These are phyloP conservation scores for Boletus smithii DNA, from an alignment of 1,284 basidiomycete genomes.

Conservation along the genomic window DNA sequence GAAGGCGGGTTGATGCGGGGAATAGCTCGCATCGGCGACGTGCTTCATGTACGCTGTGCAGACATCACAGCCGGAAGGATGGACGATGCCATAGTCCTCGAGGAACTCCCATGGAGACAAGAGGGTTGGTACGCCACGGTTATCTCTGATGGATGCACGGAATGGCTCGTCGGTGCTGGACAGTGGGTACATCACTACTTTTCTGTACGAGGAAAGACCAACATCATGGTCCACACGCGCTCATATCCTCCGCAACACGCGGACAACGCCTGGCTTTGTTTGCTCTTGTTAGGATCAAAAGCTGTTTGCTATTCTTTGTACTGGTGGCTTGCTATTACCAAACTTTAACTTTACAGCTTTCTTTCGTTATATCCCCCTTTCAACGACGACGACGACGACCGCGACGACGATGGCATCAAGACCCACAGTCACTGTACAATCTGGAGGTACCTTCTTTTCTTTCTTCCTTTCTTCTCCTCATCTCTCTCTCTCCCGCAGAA, in stretches of 20 bases:
- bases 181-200: constrained; percentile 29
- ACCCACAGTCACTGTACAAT: constrained; percentile 83
- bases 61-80: constrained; percentile 38
- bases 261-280: constrained; percentile 31
- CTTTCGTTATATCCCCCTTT: not conserved
- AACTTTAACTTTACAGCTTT: too few species aligned
- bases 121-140: constrained; percentile 32
- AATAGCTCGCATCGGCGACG: constrained; percentile 38
- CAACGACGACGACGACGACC: constrained; percentile 4
- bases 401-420: constrained; percentile 74
- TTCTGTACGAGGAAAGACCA: too few species aligned
- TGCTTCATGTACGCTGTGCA: constrained; percentile 44
- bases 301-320: constrained; percentile 5
- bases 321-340: constrained; percentile 22
- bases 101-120: constrained; percentile 39
- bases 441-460: constrained; percentile 53
- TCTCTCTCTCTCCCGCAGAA: constrained; percentile 52
- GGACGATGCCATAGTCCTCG: constrained; percentile 42
- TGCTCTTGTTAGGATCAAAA: constrained; percentile 23
- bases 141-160: constrained; percentile 28
- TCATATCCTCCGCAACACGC: constrained; percentile 34
- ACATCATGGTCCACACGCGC: constrained; percentile 11
- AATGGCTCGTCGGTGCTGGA: constrained; percentile 34
- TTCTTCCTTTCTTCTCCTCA: constrained; percentile 1
- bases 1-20: constrained; percentile 37